These are phyloP conservation scores for Rhododendron molle DNA, from an alignment of 148 eudicot species.

Conservation along the genomic window DNA sequence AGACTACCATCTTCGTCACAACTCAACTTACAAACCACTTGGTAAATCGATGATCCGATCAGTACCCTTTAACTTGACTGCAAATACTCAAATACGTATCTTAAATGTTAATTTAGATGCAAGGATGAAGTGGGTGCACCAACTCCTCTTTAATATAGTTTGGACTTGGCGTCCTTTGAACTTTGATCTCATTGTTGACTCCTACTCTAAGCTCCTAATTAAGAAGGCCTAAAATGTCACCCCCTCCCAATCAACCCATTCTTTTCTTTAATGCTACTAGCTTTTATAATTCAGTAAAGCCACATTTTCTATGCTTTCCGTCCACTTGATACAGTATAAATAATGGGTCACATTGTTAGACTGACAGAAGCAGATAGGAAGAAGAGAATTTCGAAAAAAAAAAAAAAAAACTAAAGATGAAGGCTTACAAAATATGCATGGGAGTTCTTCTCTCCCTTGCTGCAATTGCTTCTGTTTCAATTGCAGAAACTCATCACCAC, in stretches of 20 bases:
- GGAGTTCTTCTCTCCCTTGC: slow-evolving; percentile 28
- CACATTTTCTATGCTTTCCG: neutral
- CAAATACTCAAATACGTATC: neutral
- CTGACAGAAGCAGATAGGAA: neutral
- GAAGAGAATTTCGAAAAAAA: neutral
- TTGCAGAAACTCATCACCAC: slow-evolving; percentile 56
- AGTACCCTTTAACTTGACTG: neutral
- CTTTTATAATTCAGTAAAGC: neutral
- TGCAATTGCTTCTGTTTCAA: slow-evolving; percentile 30
- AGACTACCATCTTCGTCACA: neutral
- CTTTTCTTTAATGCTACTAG: neutral
- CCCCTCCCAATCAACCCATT: neutral
- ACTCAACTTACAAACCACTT: neutral
- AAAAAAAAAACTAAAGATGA: slow-evolving; percentile 18
- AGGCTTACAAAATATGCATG: slow-evolving; percentile 10
- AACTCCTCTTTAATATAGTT: slow-evolving; percentile 21
- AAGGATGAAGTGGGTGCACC: slow-evolving; percentile 19
- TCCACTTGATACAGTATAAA: slow-evolving; percentile 2
- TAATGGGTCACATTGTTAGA: neutral
- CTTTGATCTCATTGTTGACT: slow-evolving; percentile 11
- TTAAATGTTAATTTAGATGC: too few relatives aligned
- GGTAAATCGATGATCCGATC: neutral
- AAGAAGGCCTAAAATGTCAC: neutral
- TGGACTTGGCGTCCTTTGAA: slow-evolving; percentile 19
- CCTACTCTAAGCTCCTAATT: slow-evolving; percentile 36